These are phyloP conservation scores for Gossypium sturtianum DNA, from an alignment of 345 rosid species.

Conservation along the genomic window DNA sequence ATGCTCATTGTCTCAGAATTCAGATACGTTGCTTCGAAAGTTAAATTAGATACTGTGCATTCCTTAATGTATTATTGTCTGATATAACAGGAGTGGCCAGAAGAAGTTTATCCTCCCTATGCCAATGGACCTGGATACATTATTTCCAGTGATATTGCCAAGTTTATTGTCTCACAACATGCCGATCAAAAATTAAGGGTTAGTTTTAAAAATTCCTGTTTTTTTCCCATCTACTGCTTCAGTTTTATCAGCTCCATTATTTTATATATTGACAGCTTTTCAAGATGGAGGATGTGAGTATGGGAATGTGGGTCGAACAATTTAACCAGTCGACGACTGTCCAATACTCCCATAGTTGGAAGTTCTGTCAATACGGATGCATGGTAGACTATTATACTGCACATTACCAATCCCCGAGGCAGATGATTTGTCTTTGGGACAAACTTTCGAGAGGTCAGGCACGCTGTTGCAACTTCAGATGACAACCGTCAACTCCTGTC, in stretches of 20 bases:
- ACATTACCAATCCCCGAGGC: slow-evolving; percentile 94
- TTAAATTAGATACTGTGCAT: neutral
- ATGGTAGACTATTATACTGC: slow-evolving; percentile 80
- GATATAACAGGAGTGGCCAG: slow-evolving; percentile 92
- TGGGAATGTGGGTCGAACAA: slow-evolving; percentile 98
- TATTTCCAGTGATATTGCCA: slow-evolving; percentile 70
- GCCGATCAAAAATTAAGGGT: slow-evolving; percentile 63
- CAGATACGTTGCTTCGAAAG: neutral
- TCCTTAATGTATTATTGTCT: slow-evolving; percentile 1
- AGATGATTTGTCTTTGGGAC: slow-evolving; percentile 92
- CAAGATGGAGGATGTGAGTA: slow-evolving; percentile 98
- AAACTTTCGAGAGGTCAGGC: slow-evolving; percentile 69
- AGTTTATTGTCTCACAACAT: slow-evolving; percentile 54
- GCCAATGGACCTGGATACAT: slow-evolving; percentile 92
- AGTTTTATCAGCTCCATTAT: neutral
- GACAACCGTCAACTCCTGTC: slow-evolving; percentile 19
- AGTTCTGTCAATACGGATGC: slow-evolving; percentile 94
- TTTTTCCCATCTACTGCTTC: neutral
- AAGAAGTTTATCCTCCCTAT: slow-evolving; percentile 85
- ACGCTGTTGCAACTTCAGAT: slow-evolving; percentile 84
- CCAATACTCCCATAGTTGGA: slow-evolving; percentile 87
- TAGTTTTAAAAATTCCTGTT: slow-evolving; percentile 19
- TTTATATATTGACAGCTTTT: slow-evolving; percentile 49
- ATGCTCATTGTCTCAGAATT: neutral
- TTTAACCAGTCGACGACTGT: slow-evolving; percentile 58